Percentiles rank a stretch among this genome's conserved stretches.
Evolutionary conservation across 2,329 filamentous ascomycete species (phyloP).

Genomic region (Cordyceps javanica): DNA sequence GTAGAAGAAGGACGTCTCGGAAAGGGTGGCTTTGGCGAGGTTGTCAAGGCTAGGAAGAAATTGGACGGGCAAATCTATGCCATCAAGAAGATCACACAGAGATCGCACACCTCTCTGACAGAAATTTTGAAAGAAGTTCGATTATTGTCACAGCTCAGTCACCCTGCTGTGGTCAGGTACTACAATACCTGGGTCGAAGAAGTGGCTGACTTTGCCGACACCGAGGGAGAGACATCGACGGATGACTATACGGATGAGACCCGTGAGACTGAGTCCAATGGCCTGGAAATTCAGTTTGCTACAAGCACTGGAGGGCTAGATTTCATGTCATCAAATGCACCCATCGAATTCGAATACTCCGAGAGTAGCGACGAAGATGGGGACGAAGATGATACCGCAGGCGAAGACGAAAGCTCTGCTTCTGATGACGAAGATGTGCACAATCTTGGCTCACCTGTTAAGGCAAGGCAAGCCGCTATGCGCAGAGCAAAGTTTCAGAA

Average conservation of each 20-base stretch:
- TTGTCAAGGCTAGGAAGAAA: slow-evolving; percentile 91
- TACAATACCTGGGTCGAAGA: slow-evolving; percentile 94
- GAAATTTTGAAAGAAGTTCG: slow-evolving; percentile 82
- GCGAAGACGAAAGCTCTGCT: slow-evolving; percentile 34
- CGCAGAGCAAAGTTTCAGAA: slow-evolving; percentile 37
- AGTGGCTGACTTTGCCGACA: slow-evolving; percentile 44
- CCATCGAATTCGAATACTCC: slow-evolving; percentile 72
- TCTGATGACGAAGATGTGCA: slow-evolving; percentile 27
- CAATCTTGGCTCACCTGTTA: slow-evolving; percentile 25
- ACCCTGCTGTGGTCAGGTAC: slow-evolving; percentile 81
- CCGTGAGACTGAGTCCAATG: slow-evolving; percentile 33
- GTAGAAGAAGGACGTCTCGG: slow-evolving; percentile 83
- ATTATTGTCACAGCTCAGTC: slow-evolving; percentile 84
- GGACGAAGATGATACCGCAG: slow-evolving; percentile 39
- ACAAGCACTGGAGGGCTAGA: slow-evolving; percentile 78
- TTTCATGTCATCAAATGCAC: slow-evolving; percentile 83
- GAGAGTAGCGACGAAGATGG: slow-evolving; percentile 40
- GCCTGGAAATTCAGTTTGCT: slow-evolving; percentile 51
- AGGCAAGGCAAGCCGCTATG: slow-evolving; percentile 23
- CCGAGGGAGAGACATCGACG: slow-evolving; percentile 51
- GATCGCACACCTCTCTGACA: slow-evolving; percentile 69
- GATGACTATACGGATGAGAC: slow-evolving; percentile 38
- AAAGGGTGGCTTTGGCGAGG: slow-evolving; percentile 92
- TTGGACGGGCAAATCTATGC: slow-evolving; percentile 91
- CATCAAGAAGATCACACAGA: slow-evolving; percentile 91